Evolutionary conservation across 2,329 filamentous ascomycete genomes (phyloP).

Genomic region (Penicillium fuscoglaucum): DNA sequence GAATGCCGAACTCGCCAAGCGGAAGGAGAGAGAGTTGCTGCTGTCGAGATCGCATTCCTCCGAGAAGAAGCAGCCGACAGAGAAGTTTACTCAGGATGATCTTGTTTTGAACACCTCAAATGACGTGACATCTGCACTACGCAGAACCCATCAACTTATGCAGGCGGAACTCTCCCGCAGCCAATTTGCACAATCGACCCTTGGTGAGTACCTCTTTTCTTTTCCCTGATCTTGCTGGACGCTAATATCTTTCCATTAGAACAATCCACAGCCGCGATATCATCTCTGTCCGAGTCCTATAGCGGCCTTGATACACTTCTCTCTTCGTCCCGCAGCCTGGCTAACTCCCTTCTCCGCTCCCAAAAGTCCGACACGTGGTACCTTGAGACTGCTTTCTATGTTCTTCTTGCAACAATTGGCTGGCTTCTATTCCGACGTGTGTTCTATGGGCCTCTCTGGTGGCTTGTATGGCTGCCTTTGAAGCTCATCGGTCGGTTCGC

Average conservation of each 20-base stretch:
- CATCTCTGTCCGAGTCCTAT: constrained; percentile 78
- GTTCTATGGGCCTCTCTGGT: constrained; percentile 86
- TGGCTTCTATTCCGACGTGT: constrained; percentile 87
- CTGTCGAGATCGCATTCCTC: constrained; percentile 55
- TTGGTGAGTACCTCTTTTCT: constrained; percentile 46
- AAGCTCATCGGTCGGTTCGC: constrained; percentile 63
- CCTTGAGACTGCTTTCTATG: constrained; percentile 82
- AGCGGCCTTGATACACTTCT: constrained; percentile 75
- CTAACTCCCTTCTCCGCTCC: constrained; percentile 76
- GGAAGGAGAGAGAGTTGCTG: constrained; percentile 73
- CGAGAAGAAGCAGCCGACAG: constrained; percentile 36
- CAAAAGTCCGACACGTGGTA: constrained; percentile 99
- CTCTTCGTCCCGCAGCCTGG: constrained; percentile 69
- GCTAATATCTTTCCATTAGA: constrained; percentile 40
- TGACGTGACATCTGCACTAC: constrained; percentile 80
- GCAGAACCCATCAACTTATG: constrained; percentile 84
- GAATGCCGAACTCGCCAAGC: constrained; percentile 70
- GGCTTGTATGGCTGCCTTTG: constrained; percentile 82
- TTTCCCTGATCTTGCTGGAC: background rate
- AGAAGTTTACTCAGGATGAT: constrained; percentile 67
- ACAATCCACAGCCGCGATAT: constrained; percentile 79
- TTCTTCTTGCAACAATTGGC: constrained; percentile 71
- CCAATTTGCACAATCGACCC: constrained; percentile 84
- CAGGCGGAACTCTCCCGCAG: constrained; percentile 80
- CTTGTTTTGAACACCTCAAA: constrained; percentile 71